Conservation (phyloP, 139 green algal genomes). For the Chlamydomonas eustigma region DNA sequence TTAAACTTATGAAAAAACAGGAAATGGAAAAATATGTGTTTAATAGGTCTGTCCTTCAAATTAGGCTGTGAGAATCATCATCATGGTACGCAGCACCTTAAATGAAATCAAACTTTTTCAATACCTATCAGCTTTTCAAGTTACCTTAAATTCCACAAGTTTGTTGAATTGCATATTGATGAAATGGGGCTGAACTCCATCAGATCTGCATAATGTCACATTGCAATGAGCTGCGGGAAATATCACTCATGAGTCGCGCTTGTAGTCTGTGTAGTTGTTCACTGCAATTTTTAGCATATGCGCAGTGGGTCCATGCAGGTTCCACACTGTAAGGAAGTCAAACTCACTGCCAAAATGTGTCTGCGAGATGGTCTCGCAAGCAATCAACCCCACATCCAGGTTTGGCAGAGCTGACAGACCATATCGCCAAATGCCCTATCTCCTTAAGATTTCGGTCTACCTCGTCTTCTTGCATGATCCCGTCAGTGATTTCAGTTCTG, state of each 20-base stretch:
- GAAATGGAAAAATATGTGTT: no score
- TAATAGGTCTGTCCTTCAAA: no score
- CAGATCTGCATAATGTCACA: constrained; percentile 52
- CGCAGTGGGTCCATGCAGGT: no score
- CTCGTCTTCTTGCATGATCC: background rate
- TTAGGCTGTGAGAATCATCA: no score
- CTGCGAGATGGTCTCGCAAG: constrained; percentile 79
- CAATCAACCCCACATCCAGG: constrained; percentile 93
- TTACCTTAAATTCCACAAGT: constrained; percentile 58
- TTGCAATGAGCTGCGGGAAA: no score
- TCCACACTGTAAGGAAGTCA: no score
- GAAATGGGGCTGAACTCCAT: constrained; percentile 86
- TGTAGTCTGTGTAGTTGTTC: background rate
- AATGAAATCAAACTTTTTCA: no score
- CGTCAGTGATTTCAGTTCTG: background rate
- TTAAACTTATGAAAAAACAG: no score
- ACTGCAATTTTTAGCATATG: background rate
- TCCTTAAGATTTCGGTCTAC: constrained; percentile 55
- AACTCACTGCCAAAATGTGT: constrained; percentile 97
- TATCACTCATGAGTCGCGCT: background rate
- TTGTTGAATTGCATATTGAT: constrained; percentile 91
- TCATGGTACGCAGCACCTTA: no score
- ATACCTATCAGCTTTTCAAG: constrained; percentile 1
- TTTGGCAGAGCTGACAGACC: constrained; percentile 91
- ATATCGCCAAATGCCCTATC: constrained; percentile 82